These are phyloP conservation scores for Brachypodium distachyon DNA, from an alignment of 202 grass and related monocot species.

Conservation along the genomic window DNA sequence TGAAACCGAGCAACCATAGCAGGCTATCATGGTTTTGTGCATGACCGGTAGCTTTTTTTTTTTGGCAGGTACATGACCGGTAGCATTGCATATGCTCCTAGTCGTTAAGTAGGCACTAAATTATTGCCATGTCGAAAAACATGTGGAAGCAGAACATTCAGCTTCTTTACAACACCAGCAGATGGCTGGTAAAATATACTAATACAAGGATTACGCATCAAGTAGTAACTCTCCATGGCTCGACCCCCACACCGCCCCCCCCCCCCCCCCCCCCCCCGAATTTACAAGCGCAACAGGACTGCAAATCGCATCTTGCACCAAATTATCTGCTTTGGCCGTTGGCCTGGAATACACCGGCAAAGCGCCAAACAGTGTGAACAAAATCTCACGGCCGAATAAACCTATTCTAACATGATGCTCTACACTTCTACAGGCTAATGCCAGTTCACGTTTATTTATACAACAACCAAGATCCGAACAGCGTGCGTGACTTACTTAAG, in stretches of 20 bases:
- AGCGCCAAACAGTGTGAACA: neutral
- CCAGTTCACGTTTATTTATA: neutral
- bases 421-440: neutral
- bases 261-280: no score
- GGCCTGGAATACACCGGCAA: neutral
- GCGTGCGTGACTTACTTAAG: constrained; percentile 3
- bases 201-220: neutral
- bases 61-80: neutral
- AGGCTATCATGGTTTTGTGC: no score
- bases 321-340: constrained; percentile 11
- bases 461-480: neutral
- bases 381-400: neutral
- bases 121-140: neutral
- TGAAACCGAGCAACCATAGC: no score
- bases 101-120: no score
- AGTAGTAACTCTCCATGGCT: neutral
- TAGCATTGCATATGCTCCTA: neutral
- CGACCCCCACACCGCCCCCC: neutral
- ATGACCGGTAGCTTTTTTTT: no score
- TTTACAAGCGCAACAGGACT: neutral
- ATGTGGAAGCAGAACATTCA: neutral
- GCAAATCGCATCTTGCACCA: neutral
- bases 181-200: neutral
- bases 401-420: constrained; percentile 7
- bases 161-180: neutral